Conservation (phyloP, 1,139 yeast species). For the Wickerhamomyces sp. region DNA sequence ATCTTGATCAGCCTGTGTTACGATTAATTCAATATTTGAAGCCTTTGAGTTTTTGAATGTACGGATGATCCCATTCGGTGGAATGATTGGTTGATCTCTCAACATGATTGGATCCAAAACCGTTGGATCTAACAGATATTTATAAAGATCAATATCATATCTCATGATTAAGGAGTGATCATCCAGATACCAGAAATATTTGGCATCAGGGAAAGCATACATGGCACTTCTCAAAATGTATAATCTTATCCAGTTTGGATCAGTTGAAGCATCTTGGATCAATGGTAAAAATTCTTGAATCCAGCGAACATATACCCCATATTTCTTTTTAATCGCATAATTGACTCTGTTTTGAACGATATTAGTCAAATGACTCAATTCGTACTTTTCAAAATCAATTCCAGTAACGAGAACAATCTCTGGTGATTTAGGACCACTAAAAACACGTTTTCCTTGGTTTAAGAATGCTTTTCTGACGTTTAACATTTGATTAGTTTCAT, state of each 20-base stretch:
- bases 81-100: slow-evolving; percentile 64
- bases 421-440: slow-evolving; percentile 45
- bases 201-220: slow-evolving; percentile 80
- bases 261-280: slow-evolving; percentile 34
- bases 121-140: slow-evolving; percentile 52
- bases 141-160: slow-evolving; percentile 49
- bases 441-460: slow-evolving; percentile 62
- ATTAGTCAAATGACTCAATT: slow-evolving; percentile 53
- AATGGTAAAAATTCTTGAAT: slow-evolving; percentile 70
- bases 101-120: slow-evolving; percentile 55
- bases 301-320: slow-evolving; percentile 82
- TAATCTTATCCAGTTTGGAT: slow-evolving; percentile 55
- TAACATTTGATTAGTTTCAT: slow-evolving; percentile 30
- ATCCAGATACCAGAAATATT: slow-evolving; percentile 82
- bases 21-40: slow-evolving; percentile 48
- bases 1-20: slow-evolving; percentile 61
- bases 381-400: slow-evolving; percentile 68
- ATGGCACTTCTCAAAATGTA: slow-evolving; percentile 71
- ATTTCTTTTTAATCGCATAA: slow-evolving; percentile 70
- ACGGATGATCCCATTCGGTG: slow-evolving; percentile 63
- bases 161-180: slow-evolving; percentile 72
- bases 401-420: slow-evolving; percentile 77
- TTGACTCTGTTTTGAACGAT: slow-evolving; percentile 78
- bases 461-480: slow-evolving; percentile 54
- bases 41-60: slow-evolving; percentile 63